phyloP scores from a whole-genome alignment of 768 basidiomycete genomes.

The Lactarius hengduanensis region DNA sequence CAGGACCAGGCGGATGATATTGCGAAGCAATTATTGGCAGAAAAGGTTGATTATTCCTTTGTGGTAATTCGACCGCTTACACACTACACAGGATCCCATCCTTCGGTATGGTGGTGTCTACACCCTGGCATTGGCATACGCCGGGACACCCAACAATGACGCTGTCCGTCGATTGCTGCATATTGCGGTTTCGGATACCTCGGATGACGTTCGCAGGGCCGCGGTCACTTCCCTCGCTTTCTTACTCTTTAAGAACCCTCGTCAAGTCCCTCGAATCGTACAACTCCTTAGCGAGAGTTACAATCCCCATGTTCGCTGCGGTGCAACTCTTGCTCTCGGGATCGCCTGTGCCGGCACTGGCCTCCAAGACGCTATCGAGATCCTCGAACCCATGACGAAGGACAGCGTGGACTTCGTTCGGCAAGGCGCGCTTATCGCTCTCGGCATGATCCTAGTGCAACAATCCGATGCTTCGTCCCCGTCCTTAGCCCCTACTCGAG shows the following conservation, averaged over 20 bases:
- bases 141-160: constrained; percentile 92
- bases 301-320: constrained; percentile 97
- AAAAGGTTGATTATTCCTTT: constrained; percentile 60
- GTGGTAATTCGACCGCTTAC: constrained; percentile 14
- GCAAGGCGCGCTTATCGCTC: constrained; percentile 92
- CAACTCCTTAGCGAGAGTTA: constrained; percentile 97
- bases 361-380: constrained; percentile 93
- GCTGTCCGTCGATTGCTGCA: constrained; percentile 91
- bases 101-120: constrained; percentile 97
- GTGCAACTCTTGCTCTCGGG: constrained; percentile 93
- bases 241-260: constrained; percentile 94
- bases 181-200: constrained; percentile 97
- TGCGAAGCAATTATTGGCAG: constrained; percentile 71
- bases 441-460: constrained; percentile 96
- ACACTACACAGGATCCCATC: constrained; percentile 75
- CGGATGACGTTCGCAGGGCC: constrained; percentile 94
- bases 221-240: constrained; percentile 96
- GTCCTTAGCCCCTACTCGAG: constrained; percentile 74
- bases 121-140: constrained; percentile 93
- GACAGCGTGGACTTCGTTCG: constrained; percentile 98
- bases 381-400: constrained; percentile 97
- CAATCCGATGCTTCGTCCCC: constrained; percentile 90
- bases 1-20: constrained; percentile 92
- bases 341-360: constrained; percentile 98
- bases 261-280: constrained; percentile 94